Conservation (phyloP, 192 early-diverging fungal genomes). For the Rhizoclosmatium sp. region DNA sequence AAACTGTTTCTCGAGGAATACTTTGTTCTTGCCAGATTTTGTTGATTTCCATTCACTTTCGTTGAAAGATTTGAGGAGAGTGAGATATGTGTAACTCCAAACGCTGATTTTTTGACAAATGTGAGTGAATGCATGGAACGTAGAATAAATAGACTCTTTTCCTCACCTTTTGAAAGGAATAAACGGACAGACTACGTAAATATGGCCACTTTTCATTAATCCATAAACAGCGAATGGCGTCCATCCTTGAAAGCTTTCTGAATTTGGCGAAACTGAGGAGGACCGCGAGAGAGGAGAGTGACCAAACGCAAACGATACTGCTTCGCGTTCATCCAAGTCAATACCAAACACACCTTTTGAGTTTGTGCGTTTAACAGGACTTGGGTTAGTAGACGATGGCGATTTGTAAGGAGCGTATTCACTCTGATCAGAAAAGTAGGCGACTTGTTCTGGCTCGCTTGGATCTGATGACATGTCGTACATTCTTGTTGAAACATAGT, state of each 20-base stretch:
- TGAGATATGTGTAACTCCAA: slow-evolving; percentile 8
- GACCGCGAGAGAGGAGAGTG: not conserved
- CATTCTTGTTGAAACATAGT: slow-evolving; percentile 25
- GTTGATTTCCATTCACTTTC: slow-evolving; percentile 9
- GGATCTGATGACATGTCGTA: slow-evolving; percentile 35
- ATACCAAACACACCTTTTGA: slow-evolving; percentile 11
- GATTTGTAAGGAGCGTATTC: not conserved
- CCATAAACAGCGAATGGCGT: slow-evolving; percentile 35
- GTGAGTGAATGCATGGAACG: not conserved
- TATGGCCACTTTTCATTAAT: slow-evolving; percentile 27
- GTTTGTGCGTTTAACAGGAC: not conserved
- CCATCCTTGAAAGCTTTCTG: slow-evolving; percentile 8
- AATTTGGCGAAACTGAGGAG: not conserved
- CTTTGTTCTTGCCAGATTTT: not conserved
- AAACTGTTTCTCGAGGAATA: slow-evolving; percentile 13
- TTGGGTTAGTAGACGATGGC: not conserved
- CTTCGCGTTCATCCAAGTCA: slow-evolving; percentile 36
- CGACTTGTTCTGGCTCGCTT: slow-evolving; percentile 32
- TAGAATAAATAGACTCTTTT: not conserved
- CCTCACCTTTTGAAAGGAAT: slow-evolving; percentile 25
- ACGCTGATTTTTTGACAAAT: not conserved
- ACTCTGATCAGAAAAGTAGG: slow-evolving; percentile 28
- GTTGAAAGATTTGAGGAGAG: not conserved
- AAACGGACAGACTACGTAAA: slow-evolving; percentile 36
- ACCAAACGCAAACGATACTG: slow-evolving; percentile 26